Percentiles rank a stretch among this genome's conserved stretches.
These are phyloP conservation scores for Silene latifolia DNA, from an alignment of 148 eudicot species.

Conservation along the genomic window DNA sequence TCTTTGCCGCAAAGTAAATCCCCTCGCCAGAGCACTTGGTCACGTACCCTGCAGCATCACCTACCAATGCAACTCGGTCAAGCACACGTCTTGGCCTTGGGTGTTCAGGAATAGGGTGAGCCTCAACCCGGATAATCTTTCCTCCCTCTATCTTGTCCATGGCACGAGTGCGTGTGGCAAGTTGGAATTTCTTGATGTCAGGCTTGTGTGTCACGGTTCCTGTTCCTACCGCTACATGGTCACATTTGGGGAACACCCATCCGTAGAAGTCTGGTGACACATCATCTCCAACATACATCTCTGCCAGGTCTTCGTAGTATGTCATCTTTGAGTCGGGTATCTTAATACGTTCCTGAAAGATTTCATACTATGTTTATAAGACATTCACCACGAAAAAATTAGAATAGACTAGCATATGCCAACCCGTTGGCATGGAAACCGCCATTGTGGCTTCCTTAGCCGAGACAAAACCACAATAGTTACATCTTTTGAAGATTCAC, in stretches of 20 bases:
- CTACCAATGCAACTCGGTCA: slow-evolving; percentile 73
- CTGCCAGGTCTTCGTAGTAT: slow-evolving; percentile 86
- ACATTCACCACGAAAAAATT: background rate
- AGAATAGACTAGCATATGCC: too few relatives aligned
- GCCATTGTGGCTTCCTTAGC: background rate
- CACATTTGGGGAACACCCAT: slow-evolving; percentile 97
- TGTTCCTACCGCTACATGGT: slow-evolving; percentile 95
- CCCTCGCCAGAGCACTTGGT: slow-evolving; percentile 99
- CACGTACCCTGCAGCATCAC: slow-evolving; percentile 94
- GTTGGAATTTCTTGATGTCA: slow-evolving; percentile 88
- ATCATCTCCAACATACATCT: slow-evolving; percentile 96
- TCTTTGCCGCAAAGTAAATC: slow-evolving; percentile 95
- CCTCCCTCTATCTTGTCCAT: slow-evolving; percentile 82
- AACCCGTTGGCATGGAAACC: background rate
- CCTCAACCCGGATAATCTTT: slow-evolving; percentile 88
- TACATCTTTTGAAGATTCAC: background rate
- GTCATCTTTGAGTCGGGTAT: slow-evolving; percentile 83
- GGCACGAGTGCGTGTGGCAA: slow-evolving; percentile 75
- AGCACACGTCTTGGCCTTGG: slow-evolving; percentile 70
- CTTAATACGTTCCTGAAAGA: slow-evolving; percentile 56
- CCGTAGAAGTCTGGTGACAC: slow-evolving; percentile 98
- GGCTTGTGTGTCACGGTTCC: slow-evolving; percentile 96
- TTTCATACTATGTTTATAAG: background rate
- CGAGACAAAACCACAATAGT: background rate
- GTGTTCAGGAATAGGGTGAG: slow-evolving; percentile 95